Evolutionary conservation across 2,329 filamentous ascomycete genomes (phyloP), one percentile per base, ranked within the genome.

Genomic region (Talaromyces amestolkiae): DNA sequence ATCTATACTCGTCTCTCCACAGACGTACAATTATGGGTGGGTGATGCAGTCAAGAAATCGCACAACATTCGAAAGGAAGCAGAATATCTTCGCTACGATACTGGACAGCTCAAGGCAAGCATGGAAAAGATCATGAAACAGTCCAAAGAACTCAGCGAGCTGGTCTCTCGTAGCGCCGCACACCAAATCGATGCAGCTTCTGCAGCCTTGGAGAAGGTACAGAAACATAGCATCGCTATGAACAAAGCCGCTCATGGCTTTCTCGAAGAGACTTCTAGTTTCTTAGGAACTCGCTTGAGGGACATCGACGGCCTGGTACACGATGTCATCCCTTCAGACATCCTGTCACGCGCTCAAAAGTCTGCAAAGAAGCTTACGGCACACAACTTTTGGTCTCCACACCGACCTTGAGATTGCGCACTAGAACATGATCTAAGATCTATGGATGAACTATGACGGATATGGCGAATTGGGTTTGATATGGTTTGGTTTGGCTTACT

Each of bases 11-110:
- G 77, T 61, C 66, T 80, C 27, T 75, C 70, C 37, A 77, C 74
- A 27, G 77, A 79, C 67, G 59, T 81, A 3, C 77, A 79, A 65
- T 71, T 75, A 10, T 69, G 76, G 49, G 69, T 79, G 68, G 77
- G 73, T 15, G 75, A 79, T 69, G 74, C 75, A 31, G 75, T 78
- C 49, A 76, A 74, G 63, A 72, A 70, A 64, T 72, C 77, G 13
- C 75, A 79, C 66, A 59, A 71, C 49, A 59, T 79, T 31, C 74
- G 72, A 51, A 67, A 68, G 24, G 72, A 78, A 65, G 72, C 72
- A 17, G 71, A 74, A 31, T 56, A 64, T 22, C 63, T 77, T 22
- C 67, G 69, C 17, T 71, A 65, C 49, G 70, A 74, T 22, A 71
- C 74, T 9, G 39, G 73, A 11, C 69, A 71, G 17, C 60, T 72